These are phyloP conservation scores for Nakazawaea wickerhamii DNA, from an alignment of 805 yeast species.

Conservation along the genomic window DNA sequence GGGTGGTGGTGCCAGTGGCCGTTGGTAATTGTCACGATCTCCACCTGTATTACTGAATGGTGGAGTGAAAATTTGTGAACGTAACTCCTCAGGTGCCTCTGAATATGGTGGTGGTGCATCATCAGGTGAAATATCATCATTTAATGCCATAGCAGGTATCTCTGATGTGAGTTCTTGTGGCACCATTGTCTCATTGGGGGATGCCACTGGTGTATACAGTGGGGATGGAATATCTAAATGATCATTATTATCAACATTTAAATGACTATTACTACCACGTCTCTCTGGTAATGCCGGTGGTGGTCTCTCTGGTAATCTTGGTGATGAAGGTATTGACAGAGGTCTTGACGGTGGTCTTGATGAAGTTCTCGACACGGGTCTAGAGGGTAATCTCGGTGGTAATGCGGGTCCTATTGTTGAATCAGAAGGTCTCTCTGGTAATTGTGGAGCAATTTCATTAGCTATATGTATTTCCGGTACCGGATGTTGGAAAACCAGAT, in stretches of 20 bases:
- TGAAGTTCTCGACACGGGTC: not conserved
- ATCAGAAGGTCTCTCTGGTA: no score
- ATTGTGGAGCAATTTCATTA: not conserved
- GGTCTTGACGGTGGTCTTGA: not conserved
- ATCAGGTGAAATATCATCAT: not conserved
- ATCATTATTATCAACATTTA: slow-evolving; percentile 5
- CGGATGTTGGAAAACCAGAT: not conserved
- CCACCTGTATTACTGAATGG: slow-evolving; percentile 6
- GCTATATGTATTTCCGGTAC: not conserved
- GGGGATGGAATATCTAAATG: slow-evolving; percentile 23
- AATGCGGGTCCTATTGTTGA: not conserved
- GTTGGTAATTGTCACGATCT: slow-evolving; percentile 5
- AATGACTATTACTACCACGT: not conserved
- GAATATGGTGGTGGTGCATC: slow-evolving; percentile 35
- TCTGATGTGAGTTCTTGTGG: slow-evolving; percentile 14
- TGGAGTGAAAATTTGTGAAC: slow-evolving; percentile 5
- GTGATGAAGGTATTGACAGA: not conserved
- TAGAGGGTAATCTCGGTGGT: slow-evolving; percentile 1
- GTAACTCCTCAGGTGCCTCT: slow-evolving; percentile 23
- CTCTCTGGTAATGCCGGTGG: slow-evolving; percentile 2
- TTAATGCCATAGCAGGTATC: slow-evolving; percentile 19
- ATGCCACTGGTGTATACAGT: slow-evolving; percentile 21
- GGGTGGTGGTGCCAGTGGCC: slow-evolving; percentile 4
- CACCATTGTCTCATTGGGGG: slow-evolving; percentile 22
- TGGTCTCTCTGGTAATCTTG: not conserved